These are phyloP conservation scores for Dimocarpus longan DNA, from an alignment of 345 rosid genomes.

Conservation along the genomic window DNA sequence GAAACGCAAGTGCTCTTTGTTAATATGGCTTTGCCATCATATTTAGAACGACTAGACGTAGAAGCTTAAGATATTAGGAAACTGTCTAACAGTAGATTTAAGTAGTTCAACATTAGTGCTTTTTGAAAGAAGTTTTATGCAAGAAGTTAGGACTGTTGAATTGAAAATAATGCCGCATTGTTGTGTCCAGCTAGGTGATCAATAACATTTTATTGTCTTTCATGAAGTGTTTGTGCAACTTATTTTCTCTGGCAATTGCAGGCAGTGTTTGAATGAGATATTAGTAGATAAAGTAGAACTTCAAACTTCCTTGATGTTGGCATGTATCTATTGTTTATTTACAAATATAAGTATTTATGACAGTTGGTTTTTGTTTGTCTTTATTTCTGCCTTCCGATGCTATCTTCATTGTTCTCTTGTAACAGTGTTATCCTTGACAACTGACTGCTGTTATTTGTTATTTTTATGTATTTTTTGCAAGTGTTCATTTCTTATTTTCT, in stretches of 20 bases:
- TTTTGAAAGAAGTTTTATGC: too few relatives aligned
- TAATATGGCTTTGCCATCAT: not conserved
- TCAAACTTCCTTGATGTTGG: not conserved
- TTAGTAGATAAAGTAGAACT: not conserved
- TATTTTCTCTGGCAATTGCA: not conserved
- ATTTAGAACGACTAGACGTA: too few relatives aligned
- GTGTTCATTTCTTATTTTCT: not conserved
- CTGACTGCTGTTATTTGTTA: constrained; percentile 5
- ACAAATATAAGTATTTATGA: not conserved
- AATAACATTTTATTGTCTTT: not conserved
- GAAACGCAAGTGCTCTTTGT: not conserved
- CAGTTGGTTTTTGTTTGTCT: not conserved
- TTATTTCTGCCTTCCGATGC: not conserved
- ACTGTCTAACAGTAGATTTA: too few relatives aligned
- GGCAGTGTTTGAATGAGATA: not conserved
- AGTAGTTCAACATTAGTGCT: not conserved
- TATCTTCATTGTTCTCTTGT: not conserved
- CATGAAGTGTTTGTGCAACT: not conserved
- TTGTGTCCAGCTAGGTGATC: not conserved
- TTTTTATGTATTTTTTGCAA: constrained; percentile 1
- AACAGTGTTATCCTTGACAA: not conserved
- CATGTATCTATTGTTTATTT: not conserved
- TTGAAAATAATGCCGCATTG: not conserved
- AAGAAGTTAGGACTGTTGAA: not conserved
- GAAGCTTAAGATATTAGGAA: not conserved